Evolutionary conservation across 192 early-diverging fungal genomes (phyloP), one percentile per base, ranked within the genome.

Genomic region (Diversispora eburnea): DNA sequence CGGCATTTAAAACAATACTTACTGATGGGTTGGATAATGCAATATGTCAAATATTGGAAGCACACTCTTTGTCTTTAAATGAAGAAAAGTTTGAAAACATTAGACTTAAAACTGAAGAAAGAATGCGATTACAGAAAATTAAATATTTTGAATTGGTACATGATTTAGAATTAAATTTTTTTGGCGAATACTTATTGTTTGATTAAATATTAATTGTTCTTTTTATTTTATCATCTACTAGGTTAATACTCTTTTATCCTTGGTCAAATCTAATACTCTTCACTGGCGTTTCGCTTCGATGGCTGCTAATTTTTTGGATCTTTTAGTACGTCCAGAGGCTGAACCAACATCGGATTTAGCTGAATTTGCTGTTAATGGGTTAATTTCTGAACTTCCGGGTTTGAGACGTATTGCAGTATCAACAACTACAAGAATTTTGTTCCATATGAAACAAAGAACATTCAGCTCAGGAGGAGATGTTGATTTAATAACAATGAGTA

Each of bases 261-360:
- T 92, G 47, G 73, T 90, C 25, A 81, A 86, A 51, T 82, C 87
- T 54, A 79, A 84, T 3, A 82, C 82, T 8, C 77, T 93, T 0
- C 94, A 94, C 43, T 94, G 95, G 93, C 87, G 93, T 12, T 93
- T 93, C 81, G 84, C 87, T 0, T 84, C 88, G 3, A 92, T 96
- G 86, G 84, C 90, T 6, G 85, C 91, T 58, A 92, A 88, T 63
- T 91, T 94, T 57, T 77, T 98, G 7, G 92, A 96, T 60, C 76
- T 91, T 22, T 78, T 89, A 19, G 79, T 91, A 67, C 80, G 89
- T 15, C 81, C 87, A 1, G 85, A 93, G 33, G 80, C 76, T 47
- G 80, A 89, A 5, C 81, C 87, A 5, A 84, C 87, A 8, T 73
- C 80, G 3, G 82, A 81, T 0, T 66, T 95, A 17, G 87, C 85